A percentile compares a stretch with the other conserved stretches of the same genome.
phyloP scores from a whole-genome alignment of 305 asterid species.

The Petunia hybrid region DNA sequence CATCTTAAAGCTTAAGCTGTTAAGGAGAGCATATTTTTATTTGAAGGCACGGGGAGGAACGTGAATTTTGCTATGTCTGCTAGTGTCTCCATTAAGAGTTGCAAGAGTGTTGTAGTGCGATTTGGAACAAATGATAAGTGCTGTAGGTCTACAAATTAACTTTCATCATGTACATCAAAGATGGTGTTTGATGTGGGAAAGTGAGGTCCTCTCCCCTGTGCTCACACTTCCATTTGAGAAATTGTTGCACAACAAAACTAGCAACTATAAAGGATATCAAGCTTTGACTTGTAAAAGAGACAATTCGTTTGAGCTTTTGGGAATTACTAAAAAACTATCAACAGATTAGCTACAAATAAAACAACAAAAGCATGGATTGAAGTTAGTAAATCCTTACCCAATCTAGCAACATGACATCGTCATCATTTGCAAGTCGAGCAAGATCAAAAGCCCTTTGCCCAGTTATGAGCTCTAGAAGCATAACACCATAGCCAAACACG shows the following conservation, averaged over 20 bases:
- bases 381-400: constrained; percentile 61
- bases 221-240: constrained; percentile 22
- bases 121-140: constrained; percentile 12
- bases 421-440: constrained; percentile 81
- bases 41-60: neutral
- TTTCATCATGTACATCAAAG: neutral
- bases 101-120: neutral
- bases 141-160: neutral
- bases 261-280: neutral
- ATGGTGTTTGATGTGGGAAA: constrained; percentile 2
- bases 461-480: constrained; percentile 90
- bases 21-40: too few relatives aligned
- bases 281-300: constrained; percentile 3
- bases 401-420: constrained; percentile 82
- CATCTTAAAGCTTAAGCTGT: too few relatives aligned
- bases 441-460: constrained; percentile 89
- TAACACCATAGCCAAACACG: constrained; percentile 86
- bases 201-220: neutral
- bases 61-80: neutral
- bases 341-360: neutral
- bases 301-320: neutral
- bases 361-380: constrained; percentile 19
- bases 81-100: neutral
- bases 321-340: neutral
- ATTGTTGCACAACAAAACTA: constrained; percentile 8